Evolutionary conservation across 1,284 basidiomycete genomes (phyloP).

Genomic region (Chalciporus sp.): DNA sequence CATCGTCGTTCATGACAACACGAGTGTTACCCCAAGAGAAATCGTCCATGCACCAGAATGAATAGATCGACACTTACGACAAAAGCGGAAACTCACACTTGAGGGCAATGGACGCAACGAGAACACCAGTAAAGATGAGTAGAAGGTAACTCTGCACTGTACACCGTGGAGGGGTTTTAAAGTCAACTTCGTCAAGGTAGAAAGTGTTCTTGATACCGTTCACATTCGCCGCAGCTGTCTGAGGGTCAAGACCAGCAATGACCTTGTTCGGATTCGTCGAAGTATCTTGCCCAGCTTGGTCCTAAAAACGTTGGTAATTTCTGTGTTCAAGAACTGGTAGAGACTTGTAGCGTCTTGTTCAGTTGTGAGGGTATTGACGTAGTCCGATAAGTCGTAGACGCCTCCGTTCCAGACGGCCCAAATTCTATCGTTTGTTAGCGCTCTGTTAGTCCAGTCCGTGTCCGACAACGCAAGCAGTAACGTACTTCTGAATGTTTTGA

Average conservation of each 20-base stretch:
- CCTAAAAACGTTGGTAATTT: constrained; percentile 75
- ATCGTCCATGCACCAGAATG: constrained; percentile 99
- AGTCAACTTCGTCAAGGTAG: constrained; percentile 81
- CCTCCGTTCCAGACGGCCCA: constrained; percentile 80
- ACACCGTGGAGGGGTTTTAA: constrained; percentile 81
- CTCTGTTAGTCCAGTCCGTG: constrained; percentile 13
- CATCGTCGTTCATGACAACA: constrained; percentile 91
- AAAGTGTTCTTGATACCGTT: constrained; percentile 85
- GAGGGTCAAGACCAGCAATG: constrained; percentile 53
- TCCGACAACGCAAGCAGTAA: too few species aligned
- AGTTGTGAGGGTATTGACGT: constrained; percentile 71
- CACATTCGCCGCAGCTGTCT: constrained; percentile 54
- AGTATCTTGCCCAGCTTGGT: constrained; percentile 86
- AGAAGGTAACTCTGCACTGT: constrained; percentile 88
- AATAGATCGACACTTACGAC: constrained; percentile 98
- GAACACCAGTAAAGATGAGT: constrained; percentile 76
- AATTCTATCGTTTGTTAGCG: constrained; percentile 46
- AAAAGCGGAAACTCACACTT: constrained; percentile 95
- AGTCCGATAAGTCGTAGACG: constrained; percentile 91
- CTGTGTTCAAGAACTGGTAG: constrained; percentile 71
- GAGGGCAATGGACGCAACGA: constrained; percentile 81
- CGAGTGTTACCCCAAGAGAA: constrained; percentile 98
- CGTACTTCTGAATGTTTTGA: constrained; percentile 50
- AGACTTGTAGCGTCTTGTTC: constrained; percentile 46
- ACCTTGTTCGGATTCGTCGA: constrained; percentile 65